A percentile compares a stretch with the other conserved stretches of the same genome.
Evolutionary conservation across 768 basidiomycete genomes (phyloP).

Genomic region (Lentinus tigrinus): DNA sequence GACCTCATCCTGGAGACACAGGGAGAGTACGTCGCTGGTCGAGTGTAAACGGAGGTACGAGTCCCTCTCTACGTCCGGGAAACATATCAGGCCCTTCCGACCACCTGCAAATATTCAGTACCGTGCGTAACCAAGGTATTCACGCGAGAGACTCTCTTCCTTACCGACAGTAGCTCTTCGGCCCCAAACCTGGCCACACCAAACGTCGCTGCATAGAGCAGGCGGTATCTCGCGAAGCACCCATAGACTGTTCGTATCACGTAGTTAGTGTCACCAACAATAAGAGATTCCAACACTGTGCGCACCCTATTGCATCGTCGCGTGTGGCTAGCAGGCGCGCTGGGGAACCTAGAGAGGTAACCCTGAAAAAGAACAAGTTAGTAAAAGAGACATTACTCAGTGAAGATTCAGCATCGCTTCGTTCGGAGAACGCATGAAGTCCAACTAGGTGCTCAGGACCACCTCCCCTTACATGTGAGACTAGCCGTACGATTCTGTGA

Average conservation of each 20-base stretch:
- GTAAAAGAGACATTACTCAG: too few species aligned
- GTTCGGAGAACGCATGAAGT: too few species aligned
- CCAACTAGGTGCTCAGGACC: too few species aligned
- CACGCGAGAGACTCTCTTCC: not conserved
- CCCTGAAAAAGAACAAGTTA: too few species aligned
- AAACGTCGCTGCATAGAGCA: constrained; percentile 5
- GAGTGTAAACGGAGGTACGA: not conserved
- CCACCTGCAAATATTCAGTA: not conserved
- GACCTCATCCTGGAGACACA: constrained; percentile 8
- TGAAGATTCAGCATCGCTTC: too few species aligned
- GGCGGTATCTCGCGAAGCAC: constrained; percentile 11
- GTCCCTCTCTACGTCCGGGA: constrained; percentile 7
- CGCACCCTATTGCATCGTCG: constrained; percentile 4
- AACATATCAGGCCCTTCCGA: not conserved
- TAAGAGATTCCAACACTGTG: too few species aligned
- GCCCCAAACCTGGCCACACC: constrained; percentile 5
- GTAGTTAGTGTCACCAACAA: not conserved
- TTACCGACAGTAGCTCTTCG: constrained; percentile 2
- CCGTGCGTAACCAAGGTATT: too few species aligned
- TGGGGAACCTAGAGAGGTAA: constrained; percentile 12
- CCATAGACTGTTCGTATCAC: not conserved
- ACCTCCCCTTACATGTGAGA: too few species aligned
- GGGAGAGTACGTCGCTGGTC: constrained; percentile 9
- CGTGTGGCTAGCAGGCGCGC: constrained; percentile 1
- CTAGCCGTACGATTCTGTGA: too few species aligned